Conservation (phyloP, 805 yeast genomes). For the Kuraishia floccosa region DNA sequence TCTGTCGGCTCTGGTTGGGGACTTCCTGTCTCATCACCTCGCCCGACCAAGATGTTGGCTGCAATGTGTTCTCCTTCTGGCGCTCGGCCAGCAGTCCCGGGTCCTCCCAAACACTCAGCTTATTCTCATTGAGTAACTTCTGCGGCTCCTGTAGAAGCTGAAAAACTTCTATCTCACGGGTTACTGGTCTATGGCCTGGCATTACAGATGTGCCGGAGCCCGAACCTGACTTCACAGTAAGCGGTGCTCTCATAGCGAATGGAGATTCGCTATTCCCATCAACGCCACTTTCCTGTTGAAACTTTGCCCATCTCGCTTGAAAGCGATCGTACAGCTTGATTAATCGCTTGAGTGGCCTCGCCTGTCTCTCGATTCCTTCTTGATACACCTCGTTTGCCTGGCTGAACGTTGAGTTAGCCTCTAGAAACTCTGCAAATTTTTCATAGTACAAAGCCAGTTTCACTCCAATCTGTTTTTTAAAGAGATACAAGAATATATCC, state of each 20-base stretch:
- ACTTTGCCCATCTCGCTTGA: conserved; percentile 20
- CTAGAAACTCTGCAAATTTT: conserved; percentile 59
- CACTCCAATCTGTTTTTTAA: conserved; percentile 60
- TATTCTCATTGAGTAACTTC: not conserved
- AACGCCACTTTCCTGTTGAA: conserved; percentile 8
- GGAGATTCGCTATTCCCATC: not conserved
- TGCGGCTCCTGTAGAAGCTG: not conserved
- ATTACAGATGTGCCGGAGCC: not conserved
- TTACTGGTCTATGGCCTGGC: not conserved
- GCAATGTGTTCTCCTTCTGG: conserved; percentile 38
- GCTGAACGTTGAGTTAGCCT: conserved; percentile 27
- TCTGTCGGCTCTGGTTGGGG: conserved; percentile 2
- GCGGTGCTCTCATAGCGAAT: not conserved
- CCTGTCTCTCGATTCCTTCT: conserved; percentile 45
- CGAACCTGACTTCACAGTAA: not conserved
- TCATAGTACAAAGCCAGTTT: conserved; percentile 66
- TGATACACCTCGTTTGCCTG: conserved; percentile 53
- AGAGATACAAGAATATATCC: conserved; percentile 61
- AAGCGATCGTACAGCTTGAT: conserved; percentile 31
- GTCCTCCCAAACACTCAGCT: not conserved
- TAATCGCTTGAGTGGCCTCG: conserved; percentile 52
- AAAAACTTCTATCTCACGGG: not conserved
- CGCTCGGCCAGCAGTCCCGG: conserved; percentile 1
- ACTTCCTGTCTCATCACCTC: conserved; percentile 35
- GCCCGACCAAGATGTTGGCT: conserved; percentile 53